Conservation (phyloP, 1,284 basidiomycete genomes). For the Cystobasidium pallidum region DNA sequence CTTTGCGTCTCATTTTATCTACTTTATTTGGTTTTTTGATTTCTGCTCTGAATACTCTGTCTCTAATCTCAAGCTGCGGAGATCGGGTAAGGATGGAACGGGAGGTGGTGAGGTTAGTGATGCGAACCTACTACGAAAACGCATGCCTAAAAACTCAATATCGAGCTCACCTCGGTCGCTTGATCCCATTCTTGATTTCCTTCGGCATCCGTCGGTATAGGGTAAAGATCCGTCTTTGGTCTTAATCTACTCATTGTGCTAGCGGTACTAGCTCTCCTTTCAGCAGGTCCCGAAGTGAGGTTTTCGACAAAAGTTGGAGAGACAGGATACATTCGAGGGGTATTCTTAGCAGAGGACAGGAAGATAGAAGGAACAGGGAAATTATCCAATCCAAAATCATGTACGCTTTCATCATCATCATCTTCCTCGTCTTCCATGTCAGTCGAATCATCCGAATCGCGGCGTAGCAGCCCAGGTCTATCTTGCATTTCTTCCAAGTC, state of each 20-base stretch:
- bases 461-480: slow-evolving; percentile 19
- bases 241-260: slow-evolving; percentile 6
- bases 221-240: slow-evolving; percentile 19
- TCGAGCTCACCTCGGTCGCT: slow-evolving; percentile 37
- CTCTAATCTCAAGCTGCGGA: slow-evolving; percentile 39
- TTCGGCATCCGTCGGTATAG: slow-evolving; percentile 16
- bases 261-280: slow-evolving; percentile 9
- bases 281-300: neutral
- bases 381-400: slow-evolving; percentile 24
- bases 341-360: slow-evolving; percentile 24
- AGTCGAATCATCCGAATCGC: slow-evolving; percentile 14
- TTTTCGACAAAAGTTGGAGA: neutral
- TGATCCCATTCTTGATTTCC: slow-evolving; percentile 36
- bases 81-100: no score
- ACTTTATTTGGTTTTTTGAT: slow-evolving; percentile 17
- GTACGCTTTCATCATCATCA: slow-evolving; percentile 31
- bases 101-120: no score
- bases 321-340: slow-evolving; percentile 18
- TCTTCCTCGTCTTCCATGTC: slow-evolving; percentile 27
- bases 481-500: slow-evolving; percentile 30
- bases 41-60: slow-evolving; percentile 43
- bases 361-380: slow-evolving; percentile 40
- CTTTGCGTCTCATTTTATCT: slow-evolving; percentile 30
- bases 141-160: no score
- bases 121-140: no score